Evolutionary conservation across 495 filamentous ascomycete genomes (phyloP), one percentile per base, ranked within the genome.

Genomic region (Tetracladium setigerum): DNA sequence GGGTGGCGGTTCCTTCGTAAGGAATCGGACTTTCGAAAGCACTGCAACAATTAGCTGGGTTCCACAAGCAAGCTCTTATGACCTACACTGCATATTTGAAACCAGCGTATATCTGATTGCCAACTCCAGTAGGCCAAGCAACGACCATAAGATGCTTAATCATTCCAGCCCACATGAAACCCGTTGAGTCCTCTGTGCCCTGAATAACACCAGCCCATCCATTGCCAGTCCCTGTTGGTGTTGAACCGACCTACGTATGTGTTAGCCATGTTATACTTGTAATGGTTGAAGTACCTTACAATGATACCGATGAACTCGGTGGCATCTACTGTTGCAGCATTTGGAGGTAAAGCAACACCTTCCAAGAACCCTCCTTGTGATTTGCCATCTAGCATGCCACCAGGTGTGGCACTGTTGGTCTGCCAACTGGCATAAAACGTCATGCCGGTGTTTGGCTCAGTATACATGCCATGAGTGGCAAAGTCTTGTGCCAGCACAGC

Each of bases 131-230:
- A 9, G 70, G 63, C 67, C 70, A 84, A 13, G 75, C 75, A 51
- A 82, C 63, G 22, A 84, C 66, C 41, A 84, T 65, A 33, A 82
- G 59, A 24, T 71, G 60, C 42, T 74, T 69, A 2, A 75, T 76
- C 80, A 84, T 84, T 33, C 66, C 65, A 18, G 76, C 77, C n/a
- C n/a, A n/a, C n/a, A n/a, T n/a, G n/a, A n/a, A n/a, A 38, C 68
- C 70, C 49, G 74, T 70, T 7, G 70, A 74, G 22, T 54, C 43
- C n/a, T n/a, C n/a, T n/a, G n/a, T n/a, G 15, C 55, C 52, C 2
- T 57, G 55, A 42, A 57, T 27, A 16, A 84, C 56, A 48, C 78
- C 79, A 53, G 74, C 72, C 72, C 74, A 84, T 37, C 77, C 77
- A n/a, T n/a, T n/a, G n/a, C n/a, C n/a, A 17, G 54, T 59, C 1